Evolutionary conservation across 73 alveolate species (phyloP).

Genomic region (Stentor roeselii): DNA sequence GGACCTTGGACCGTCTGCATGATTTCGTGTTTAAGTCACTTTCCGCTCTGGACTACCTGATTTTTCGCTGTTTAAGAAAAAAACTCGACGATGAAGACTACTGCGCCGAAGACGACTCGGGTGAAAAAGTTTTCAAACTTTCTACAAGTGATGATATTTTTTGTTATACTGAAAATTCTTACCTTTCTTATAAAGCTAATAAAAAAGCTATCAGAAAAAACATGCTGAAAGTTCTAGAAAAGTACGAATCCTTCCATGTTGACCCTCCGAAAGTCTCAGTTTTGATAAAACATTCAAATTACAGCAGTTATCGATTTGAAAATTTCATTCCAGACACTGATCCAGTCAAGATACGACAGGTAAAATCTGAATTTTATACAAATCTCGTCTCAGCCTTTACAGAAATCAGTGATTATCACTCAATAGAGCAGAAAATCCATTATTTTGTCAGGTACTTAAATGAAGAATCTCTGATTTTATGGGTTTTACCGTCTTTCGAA

Average conservation of each 20-base stretch:
- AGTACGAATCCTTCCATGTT: neutral
- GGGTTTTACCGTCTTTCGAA: constrained; percentile 8
- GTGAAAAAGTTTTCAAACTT: neutral
- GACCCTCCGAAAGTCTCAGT: neutral
- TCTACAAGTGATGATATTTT: neutral
- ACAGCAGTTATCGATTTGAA: no score
- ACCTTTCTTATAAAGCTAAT: neutral
- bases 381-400: neutral
- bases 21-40: neutral
- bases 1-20: neutral
- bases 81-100: constrained; percentile 1
- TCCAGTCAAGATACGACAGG: no score
- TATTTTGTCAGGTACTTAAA: neutral
- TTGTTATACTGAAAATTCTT: neutral
- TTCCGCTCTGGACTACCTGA: neutral
- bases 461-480: neutral
- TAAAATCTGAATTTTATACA: neutral
- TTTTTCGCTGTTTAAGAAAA: neutral
- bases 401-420: neutral
- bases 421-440: neutral
- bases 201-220: neutral
- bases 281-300: neutral
- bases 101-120: neutral
- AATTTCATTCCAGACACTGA: no score
- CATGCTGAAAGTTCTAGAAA: neutral